phyloP scores from a whole-genome alignment of 345 rosid species.

The Raphanus sativus region DNA sequence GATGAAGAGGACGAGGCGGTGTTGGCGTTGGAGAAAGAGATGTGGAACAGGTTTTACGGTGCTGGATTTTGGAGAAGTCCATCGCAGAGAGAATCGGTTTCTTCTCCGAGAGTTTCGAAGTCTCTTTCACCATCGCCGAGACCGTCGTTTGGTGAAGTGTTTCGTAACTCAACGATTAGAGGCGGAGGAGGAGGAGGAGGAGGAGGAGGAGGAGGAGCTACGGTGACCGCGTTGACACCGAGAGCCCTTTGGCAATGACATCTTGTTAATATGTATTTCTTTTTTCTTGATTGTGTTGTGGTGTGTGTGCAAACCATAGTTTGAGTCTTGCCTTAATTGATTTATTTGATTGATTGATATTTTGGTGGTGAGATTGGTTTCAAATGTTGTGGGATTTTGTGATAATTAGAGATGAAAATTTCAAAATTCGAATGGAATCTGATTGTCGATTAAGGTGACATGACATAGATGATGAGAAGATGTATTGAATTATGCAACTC shows the following conservation, averaged over 20 bases:
- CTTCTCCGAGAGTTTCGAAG: constrained; percentile 29
- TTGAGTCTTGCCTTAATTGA: constrained; percentile 2
- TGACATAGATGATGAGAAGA: background rate
- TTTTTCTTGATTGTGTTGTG: constrained; percentile 5
- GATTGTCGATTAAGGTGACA: background rate
- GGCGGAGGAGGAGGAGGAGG: constrained; percentile 19
- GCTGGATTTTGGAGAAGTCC: constrained; percentile 79
- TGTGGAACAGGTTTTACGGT: constrained; percentile 60
- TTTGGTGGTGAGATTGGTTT: constrained; percentile 17
- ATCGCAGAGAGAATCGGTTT: constrained; percentile 45
- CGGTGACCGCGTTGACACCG: constrained; percentile 22
- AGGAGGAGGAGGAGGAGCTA: constrained; percentile 18
- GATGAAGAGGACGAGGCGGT: constrained; percentile 44
- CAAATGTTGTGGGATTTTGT: constrained; percentile 18
- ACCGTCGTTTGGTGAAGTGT: constrained; percentile 20
- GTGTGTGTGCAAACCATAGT: constrained; percentile 13
- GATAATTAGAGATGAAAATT: constrained; percentile 12
- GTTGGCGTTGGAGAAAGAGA: constrained; percentile 55
- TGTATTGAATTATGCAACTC: background rate
- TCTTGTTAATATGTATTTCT: constrained; percentile 17
- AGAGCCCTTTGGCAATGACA: constrained; percentile 29
- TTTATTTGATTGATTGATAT: background rate
- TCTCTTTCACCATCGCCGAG: constrained; percentile 27
- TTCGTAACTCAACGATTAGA: constrained; percentile 1
- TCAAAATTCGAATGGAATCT: background rate